These are phyloP conservation scores for Phlegmacium glaucopus DNA, from an alignment of 768 basidiomycete species.

Conservation along the genomic window DNA sequence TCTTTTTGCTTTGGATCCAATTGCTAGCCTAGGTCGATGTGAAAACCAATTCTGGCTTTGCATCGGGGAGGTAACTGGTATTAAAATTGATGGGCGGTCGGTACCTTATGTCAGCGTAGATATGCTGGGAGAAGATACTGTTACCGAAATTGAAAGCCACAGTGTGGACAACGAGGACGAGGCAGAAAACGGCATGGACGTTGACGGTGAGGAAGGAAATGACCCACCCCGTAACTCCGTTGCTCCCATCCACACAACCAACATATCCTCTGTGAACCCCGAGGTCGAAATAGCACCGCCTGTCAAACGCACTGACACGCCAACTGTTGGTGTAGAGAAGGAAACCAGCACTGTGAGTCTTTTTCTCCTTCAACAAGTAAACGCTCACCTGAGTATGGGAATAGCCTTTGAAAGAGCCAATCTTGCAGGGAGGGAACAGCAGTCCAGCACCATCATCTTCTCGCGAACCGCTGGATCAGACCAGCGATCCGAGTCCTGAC, in stretches of 20 bases:
- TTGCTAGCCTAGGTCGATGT: neutral
- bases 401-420: too few relatives aligned
- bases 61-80: neutral
- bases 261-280: neutral
- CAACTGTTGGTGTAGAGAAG: too few relatives aligned
- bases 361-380: too few relatives aligned
- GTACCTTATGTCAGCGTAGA: neutral
- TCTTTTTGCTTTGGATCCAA: neutral
- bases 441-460: neutral
- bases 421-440: neutral
- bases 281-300: neutral
- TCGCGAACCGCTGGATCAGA: neutral
- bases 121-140: constrained; percentile 11
- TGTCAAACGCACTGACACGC: neutral
- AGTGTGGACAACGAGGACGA: neutral
- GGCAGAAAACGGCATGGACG: neutral
- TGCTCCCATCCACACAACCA: neutral
- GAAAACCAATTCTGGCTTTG: neutral
- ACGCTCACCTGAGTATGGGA: too few relatives aligned
- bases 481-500: neutral
- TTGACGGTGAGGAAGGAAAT: neutral
- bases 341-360: too few relatives aligned
- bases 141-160: neutral
- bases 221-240: neutral
- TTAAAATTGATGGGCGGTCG: neutral